phyloP scores from a whole-genome alignment of 371 early-diverging fungal genomes.

The Mucor piriformis region DNA sequence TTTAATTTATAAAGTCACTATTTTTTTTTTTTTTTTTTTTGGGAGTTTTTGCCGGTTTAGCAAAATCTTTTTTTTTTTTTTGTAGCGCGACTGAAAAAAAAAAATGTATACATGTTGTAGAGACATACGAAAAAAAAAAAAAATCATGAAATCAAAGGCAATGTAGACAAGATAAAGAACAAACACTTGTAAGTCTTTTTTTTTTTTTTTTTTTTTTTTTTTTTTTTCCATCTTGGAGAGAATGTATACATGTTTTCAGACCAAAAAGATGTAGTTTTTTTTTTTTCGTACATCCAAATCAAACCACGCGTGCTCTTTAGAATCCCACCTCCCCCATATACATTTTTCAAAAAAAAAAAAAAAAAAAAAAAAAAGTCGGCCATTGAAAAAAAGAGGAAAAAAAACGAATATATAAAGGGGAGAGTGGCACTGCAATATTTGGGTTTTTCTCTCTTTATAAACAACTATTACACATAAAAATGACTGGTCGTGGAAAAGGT shows the following conservation, averaged over 20 bases:
- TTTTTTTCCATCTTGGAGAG: too few relatives aligned
- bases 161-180: too few relatives aligned
- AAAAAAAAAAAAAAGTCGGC: conserved; percentile 13
- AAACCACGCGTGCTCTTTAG: background rate
- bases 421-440: conserved; percentile 8
- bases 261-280: background rate
- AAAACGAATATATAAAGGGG: conserved; percentile 9
- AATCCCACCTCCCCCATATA: too few relatives aligned
- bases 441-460: conserved; percentile 14
- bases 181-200: too few relatives aligned
- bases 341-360: background rate
- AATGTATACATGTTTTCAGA: background rate
- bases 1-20: conserved; percentile 7
- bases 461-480: conserved; percentile 36
- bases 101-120: too few relatives aligned
- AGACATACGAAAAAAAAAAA: too few relatives aligned
- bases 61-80: background rate
- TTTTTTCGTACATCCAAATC: background rate
- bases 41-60: too few relatives aligned
- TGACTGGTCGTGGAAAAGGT: conserved; percentile 97
- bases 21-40: conserved; percentile 21
- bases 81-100: too few relatives aligned
- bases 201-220: too few relatives aligned
- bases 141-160: background rate
- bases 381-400: background rate